Conservation (phyloP, 169 alveolate species). For the Plasmodium blacklocki region DNA sequence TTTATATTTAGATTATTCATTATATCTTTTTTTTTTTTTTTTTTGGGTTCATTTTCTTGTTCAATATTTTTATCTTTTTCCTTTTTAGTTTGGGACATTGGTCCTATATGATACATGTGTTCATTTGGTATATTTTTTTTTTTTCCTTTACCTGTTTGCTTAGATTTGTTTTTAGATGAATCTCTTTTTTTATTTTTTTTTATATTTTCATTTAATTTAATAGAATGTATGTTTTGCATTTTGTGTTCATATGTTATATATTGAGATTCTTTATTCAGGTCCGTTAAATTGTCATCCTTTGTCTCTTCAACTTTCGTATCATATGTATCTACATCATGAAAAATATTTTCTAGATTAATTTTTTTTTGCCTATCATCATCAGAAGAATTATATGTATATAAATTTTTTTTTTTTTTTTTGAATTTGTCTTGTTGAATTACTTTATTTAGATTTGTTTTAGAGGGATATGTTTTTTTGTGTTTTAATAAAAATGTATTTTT, state of each 20-base stretch:
- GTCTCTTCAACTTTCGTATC: background rate
- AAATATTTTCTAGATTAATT: slow-evolving; percentile 69
- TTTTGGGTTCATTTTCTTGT: no score
- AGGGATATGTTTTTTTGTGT: no score
- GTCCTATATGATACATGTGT: no score
- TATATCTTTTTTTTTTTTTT: no score
- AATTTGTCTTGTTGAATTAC: background rate
- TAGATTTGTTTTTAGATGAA: background rate
- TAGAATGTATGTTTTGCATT: no score
- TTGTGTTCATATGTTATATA: no score
- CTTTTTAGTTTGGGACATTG: no score
- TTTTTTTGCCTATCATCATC: slow-evolving; percentile 14
- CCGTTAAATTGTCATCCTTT: background rate
- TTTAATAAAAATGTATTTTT: background rate
- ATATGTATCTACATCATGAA: slow-evolving; percentile 62
- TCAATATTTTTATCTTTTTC: no score
- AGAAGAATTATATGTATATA: background rate
- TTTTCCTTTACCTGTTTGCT: background rate
- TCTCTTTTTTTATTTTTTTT: background rate
- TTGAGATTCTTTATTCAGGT: background rate
- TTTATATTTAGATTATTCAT: no score
- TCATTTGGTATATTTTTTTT: background rate
- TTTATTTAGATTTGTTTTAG: background rate
- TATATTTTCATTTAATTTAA: background rate
- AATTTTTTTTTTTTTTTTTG: background rate